Evolutionary conservation across 176 grass and related monocot genomes (phyloP).

Genomic region (Tillandsia fasciculata): DNA sequence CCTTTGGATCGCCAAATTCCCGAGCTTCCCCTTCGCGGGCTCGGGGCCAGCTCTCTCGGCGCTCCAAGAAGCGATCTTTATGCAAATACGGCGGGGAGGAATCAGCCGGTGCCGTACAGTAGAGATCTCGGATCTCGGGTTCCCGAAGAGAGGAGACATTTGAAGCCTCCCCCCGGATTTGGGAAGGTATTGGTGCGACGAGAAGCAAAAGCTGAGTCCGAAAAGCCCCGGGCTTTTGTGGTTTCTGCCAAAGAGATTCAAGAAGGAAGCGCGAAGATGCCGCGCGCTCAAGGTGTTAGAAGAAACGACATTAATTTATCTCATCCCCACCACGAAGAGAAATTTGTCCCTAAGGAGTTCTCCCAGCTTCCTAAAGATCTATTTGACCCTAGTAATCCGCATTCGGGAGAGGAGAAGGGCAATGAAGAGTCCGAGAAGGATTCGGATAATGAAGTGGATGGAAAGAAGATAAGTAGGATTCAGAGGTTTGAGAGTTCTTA

Average conservation of each 20-base stretch:
- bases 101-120: not conserved
- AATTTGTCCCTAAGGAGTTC: not conserved
- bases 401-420: not conserved
- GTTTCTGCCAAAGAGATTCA: conserved; percentile 6
- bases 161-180: conserved; percentile 38
- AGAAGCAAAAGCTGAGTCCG: too few relatives aligned
- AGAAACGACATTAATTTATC: not conserved
- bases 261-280: conserved; percentile 18
- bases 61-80: conserved; percentile 7
- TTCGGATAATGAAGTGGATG: not conserved
- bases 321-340: not conserved
- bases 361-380: not conserved
- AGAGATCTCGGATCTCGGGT: not conserved
- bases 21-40: conserved; percentile 5
- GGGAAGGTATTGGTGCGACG: not conserved
- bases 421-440: not conserved
- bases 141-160: not conserved
- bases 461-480: not conserved
- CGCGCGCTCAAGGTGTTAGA: not conserved
- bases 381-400: not conserved
- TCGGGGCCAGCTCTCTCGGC: conserved; percentile 6
- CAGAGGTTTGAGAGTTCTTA: not conserved
- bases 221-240: conserved; percentile 8
- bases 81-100: not conserved
- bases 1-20: conserved; percentile 20